A percentile compares a stretch with the other conserved stretches of the same genome.
phyloP scores from a whole-genome alignment of 352 stramenopile genomes.

The Phytophthora multivora region DNA sequence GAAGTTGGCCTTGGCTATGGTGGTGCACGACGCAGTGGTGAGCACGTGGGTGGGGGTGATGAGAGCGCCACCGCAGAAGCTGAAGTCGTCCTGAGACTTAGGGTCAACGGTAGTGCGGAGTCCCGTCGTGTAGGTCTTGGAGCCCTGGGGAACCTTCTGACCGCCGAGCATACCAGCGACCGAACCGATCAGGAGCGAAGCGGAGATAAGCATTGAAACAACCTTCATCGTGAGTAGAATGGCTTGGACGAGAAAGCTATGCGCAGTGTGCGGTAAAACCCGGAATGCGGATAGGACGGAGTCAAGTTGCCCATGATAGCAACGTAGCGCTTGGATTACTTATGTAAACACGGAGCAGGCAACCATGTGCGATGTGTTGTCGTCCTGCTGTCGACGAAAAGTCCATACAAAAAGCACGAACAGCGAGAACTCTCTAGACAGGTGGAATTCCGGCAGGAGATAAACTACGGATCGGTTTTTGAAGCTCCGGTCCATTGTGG shows the following conservation, averaged over 20 bases:
- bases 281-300: slow-evolving; percentile 9
- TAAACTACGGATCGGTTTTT: not conserved
- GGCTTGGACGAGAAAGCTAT: slow-evolving; percentile 10
- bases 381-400: not conserved
- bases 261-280: slow-evolving; percentile 17
- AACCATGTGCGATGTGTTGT: slow-evolving; percentile 18
- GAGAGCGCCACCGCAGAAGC: slow-evolving; percentile 27
- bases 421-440: slow-evolving; percentile 11
- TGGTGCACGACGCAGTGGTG: slow-evolving; percentile 27
- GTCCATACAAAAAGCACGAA: slow-evolving; percentile 1
- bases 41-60: slow-evolving; percentile 31
- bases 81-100: slow-evolving; percentile 19
- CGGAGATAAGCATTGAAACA: slow-evolving; percentile 23
- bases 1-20: slow-evolving; percentile 9
- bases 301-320: not conserved
- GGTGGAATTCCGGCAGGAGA: slow-evolving; percentile 17
- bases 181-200: slow-evolving; percentile 26
- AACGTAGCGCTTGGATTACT: slow-evolving; percentile 13
- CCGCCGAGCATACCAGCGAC: slow-evolving; percentile 38
- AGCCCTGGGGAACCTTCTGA: slow-evolving; percentile 34
- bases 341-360: slow-evolving; percentile 15
- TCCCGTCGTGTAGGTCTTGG: slow-evolving; percentile 47
- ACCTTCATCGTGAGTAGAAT: slow-evolving; percentile 11
- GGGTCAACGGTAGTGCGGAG: slow-evolving; percentile 37
- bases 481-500: not conserved